Evolutionary conservation across 257 asterid genomes (phyloP).

Genomic region (Nicotiana tomentosiformis): DNA sequence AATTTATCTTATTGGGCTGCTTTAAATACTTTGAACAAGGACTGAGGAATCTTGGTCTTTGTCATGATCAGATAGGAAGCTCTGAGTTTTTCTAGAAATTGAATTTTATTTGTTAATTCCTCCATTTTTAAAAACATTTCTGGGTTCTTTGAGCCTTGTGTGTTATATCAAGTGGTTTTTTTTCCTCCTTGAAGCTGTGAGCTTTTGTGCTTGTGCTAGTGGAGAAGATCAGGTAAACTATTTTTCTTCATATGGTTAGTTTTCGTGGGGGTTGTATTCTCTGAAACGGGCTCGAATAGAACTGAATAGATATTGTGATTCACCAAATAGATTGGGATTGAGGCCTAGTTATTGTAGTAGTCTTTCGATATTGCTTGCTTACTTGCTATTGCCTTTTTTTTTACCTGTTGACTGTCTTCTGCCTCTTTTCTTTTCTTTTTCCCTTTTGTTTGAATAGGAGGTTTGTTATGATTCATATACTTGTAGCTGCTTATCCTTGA

Average conservation of each 20-base stretch:
- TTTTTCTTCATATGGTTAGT: background rate
- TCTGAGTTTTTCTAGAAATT: background rate
- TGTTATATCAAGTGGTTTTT: background rate
- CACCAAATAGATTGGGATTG: too few relatives aligned
- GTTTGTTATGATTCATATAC: background rate
- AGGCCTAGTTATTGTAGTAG: too few relatives aligned
- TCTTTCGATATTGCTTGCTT: too few relatives aligned
- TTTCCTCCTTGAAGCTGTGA: background rate
- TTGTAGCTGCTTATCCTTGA: background rate
- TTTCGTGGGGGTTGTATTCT: background rate
- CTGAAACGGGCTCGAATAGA: too few relatives aligned
- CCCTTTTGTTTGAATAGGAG: background rate
- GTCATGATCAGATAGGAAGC: background rate
- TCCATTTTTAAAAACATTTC: background rate
- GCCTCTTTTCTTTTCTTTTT: background rate
- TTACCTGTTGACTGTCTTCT: background rate
- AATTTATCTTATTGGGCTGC: too few relatives aligned
- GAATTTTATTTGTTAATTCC: background rate
- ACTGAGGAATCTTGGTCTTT: background rate
- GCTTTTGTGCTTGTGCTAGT: background rate
- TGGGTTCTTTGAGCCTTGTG: background rate
- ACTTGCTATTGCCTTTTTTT: too few relatives aligned
- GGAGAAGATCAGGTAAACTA: background rate
- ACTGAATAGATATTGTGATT: too few relatives aligned
- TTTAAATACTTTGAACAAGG: background rate